Percentiles rank a stretch among this genome's conserved stretches.
Conservation (phyloP, 1,284 basidiomycete genomes). For the Ceratobasidium sp. region DNA sequence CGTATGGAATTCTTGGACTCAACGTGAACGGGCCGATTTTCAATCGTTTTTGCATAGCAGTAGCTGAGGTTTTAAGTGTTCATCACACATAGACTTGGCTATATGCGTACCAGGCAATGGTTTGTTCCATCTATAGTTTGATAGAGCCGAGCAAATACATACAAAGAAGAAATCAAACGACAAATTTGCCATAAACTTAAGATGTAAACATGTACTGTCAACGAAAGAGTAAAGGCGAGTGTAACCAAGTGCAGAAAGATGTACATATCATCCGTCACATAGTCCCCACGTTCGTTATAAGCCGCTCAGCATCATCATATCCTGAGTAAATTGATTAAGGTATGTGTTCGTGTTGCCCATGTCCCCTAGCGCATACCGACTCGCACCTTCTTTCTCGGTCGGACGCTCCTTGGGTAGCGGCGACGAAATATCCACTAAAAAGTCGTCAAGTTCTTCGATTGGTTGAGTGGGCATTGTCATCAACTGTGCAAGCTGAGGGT, state of each 20-base stretch:
- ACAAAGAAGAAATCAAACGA: slow-evolving; percentile 12
- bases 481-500: slow-evolving; percentile 34
- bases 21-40: too few species aligned
- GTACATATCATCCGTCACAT: not conserved
- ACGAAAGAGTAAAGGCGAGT: not conserved
- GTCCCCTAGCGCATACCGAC: slow-evolving; percentile 15
- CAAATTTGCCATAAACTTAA: slow-evolving; percentile 16
- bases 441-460: slow-evolving; percentile 27
- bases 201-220: slow-evolving; percentile 1
- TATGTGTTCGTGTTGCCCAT: slow-evolving; percentile 24
- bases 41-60: too few species aligned
- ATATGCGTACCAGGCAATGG: not conserved
- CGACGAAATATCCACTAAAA: slow-evolving; percentile 31
- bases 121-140: not conserved
- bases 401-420: slow-evolving; percentile 39
- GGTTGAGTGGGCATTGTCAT: slow-evolving; percentile 28
- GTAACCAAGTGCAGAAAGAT: not conserved
- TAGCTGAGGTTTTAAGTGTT: too few species aligned
- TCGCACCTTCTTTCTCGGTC: slow-evolving; percentile 12
- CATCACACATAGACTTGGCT: not conserved
- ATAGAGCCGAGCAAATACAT: slow-evolving; percentile 22
- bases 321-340: slow-evolving; percentile 39
- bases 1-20: too few species aligned
- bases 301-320: slow-evolving; percentile 39
- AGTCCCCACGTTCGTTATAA: slow-evolving; percentile 25